Base-by-base conservation (phyloP, 2,329 filamentous ascomycete genomes). In the Drechslerella coelobrocha region DNA sequence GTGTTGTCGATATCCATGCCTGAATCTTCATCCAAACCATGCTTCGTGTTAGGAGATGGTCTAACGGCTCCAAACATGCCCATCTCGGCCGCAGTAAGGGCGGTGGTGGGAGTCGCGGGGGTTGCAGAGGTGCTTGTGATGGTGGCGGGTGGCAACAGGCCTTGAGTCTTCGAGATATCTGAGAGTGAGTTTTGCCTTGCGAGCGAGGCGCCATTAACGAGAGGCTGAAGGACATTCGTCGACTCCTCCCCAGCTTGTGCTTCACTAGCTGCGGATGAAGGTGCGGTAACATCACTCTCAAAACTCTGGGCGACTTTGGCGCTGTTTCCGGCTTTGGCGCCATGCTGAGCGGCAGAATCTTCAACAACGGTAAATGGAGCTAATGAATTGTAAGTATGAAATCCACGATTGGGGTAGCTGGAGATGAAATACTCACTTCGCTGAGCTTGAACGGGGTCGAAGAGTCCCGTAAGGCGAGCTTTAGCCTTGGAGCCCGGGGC, bases 1-100 rank as follows among this genome's bases (percentile, higher is more conserved):
- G 68, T 72, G 23, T 72, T 72, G 37, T 72, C 68, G 27, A 72
- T 61, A 19, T 72, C 68, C 68, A 72, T 72, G 29, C 68, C 61
- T 17, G 61, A 72, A 17, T 63, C 68, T 21, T 72, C 68, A 50
- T 72, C 68, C 39, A 72, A 54, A 37, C 60, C 61, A 37, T 48
- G 55, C 54, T 61, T 57, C 24, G 59, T 52, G 26, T 47, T 66
- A 56, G 61, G 61, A 54, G 68, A 66, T 21, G 68, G 68, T 52
- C 48, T 61, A 51, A 65, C 55, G 41, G 54, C 52, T 43, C 54
- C 61, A 34, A 72, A 72, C 68, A 72, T 72, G 24, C 68, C 68
- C n/a, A 65, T 54, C 41, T 72, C 68, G 14, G 68, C 68, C 2
- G 68, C 61, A 5, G 68, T 72, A 21, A 66, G 65, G 23, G 53